Evolutionary conservation across 306 rosid genomes (phyloP), one percentile per base, ranked within the genome.

Genomic region (Malus sylvestris): DNA sequence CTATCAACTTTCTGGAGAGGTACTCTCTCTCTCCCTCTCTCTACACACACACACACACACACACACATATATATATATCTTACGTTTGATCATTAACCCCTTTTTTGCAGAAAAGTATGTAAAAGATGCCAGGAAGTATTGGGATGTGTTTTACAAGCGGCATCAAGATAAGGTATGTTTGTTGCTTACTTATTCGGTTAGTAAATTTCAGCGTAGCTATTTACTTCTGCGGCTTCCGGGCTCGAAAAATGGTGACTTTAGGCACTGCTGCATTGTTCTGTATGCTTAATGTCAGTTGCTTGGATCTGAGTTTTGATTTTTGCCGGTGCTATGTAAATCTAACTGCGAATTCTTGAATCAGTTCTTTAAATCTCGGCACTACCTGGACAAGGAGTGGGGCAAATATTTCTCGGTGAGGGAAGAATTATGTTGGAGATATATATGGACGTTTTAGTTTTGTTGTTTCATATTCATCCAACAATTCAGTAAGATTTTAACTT

Each of bases 331-430:
- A 16, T 4, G 5, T 49, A 49, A 15, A 3, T 11, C 20, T 15
- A 49, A 49, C 55, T 15, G 55, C 20, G 2, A 22, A 20, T 57
- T 57, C 29, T 62, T 33, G 29, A 20, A 8, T 64, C 87, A 95
- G 97, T 95, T 95, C 85, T 95, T 95, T 72, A 95, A 92, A 76
- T 97, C 90, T 68, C 84, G 97, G 51, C 97, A 95, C 77, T 89
- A 90, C 87, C 84, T 92, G 93, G 99, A 92, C 82, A 92, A 95
- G 86, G 99, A 95, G 80, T 92, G 97, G 97, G 97, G 97, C 35
- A 86, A 79, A 64, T 88, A 89, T 79, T 95, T 95, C 84, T 86
- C 83, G 30, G 97, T 92, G 83, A 92, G 99, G 86, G 69, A 44
- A 75, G 25, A 38, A 74, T 74, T 44, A 25, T 38, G 49, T 18